phyloP scores from a whole-genome alignment of 345 rosid species.

The Aquilaria sinensis region DNA sequence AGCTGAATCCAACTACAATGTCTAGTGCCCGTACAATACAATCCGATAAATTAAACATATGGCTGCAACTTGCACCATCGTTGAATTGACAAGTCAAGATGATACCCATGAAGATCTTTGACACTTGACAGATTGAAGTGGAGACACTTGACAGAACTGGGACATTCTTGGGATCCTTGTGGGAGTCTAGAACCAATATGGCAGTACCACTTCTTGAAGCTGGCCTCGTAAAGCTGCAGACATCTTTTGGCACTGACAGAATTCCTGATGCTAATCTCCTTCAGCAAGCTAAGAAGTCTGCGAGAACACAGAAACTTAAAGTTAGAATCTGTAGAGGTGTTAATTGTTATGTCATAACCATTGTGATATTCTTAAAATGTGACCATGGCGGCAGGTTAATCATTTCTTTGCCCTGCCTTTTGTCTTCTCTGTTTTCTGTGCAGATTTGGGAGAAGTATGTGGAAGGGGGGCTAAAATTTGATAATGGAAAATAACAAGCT shows the following conservation, averaged over 20 bases:
- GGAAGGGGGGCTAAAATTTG: constrained; percentile 65
- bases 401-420: neutral
- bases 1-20: too few relatives aligned
- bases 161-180: constrained; percentile 91
- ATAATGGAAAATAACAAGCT: too few relatives aligned
- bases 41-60: too few relatives aligned
- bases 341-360: neutral
- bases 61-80: too few relatives aligned
- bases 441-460: constrained; percentile 98
- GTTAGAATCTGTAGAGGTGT: constrained; percentile 26
- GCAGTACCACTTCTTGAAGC: constrained; percentile 77
- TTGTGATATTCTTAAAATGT: constrained; percentile 1
- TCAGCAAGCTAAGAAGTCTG: constrained; percentile 79
- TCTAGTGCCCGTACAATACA: too few relatives aligned
- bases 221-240: constrained; percentile 89
- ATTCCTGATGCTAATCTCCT: constrained; percentile 79
- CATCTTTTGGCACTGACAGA: constrained; percentile 79
- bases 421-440: constrained; percentile 6
- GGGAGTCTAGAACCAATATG: constrained; percentile 80
- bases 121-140: constrained; percentile 56
- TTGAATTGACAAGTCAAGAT: too few relatives aligned
- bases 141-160: constrained; percentile 95
- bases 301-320: constrained; percentile 82
- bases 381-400: neutral
- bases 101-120: too few relatives aligned